phyloP scores from a whole-genome alignment of 73 alveolate species.

The Paramecium sonneborni region DNA sequence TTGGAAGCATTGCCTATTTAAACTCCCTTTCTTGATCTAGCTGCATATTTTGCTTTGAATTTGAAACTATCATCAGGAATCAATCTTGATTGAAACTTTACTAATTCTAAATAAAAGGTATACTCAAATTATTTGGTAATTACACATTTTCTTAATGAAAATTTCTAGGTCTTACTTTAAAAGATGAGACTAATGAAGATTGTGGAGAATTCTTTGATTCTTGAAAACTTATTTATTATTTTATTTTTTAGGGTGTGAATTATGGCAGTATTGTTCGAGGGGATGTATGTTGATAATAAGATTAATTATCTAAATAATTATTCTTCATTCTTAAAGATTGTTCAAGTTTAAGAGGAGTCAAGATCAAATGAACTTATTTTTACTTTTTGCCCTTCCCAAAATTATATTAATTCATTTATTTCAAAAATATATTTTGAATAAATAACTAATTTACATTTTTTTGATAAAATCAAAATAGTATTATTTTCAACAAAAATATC shows the following conservation, averaged over 20 bases:
- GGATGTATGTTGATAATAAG: background rate
- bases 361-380: background rate
- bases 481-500: no score
- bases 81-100: background rate
- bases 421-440: background rate
- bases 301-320: background rate
- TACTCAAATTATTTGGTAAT: background rate
- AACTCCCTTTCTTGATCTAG: background rate
- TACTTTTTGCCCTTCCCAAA: background rate
- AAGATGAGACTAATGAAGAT: background rate
- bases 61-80: background rate
- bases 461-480: no score
- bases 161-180: background rate
- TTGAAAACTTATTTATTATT: background rate
- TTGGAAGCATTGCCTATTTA: background rate
- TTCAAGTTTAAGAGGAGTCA: background rate
- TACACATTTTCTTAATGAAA: background rate
- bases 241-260: background rate
- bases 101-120: background rate
- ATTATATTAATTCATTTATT: background rate
- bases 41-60: background rate
- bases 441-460: no score
- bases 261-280: background rate
- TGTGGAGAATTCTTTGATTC: background rate
- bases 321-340: background rate